Evolutionary conservation across 2,329 filamentous ascomycete genomes (phyloP).

Genomic region (Hymenoscyphus salicellus): DNA sequence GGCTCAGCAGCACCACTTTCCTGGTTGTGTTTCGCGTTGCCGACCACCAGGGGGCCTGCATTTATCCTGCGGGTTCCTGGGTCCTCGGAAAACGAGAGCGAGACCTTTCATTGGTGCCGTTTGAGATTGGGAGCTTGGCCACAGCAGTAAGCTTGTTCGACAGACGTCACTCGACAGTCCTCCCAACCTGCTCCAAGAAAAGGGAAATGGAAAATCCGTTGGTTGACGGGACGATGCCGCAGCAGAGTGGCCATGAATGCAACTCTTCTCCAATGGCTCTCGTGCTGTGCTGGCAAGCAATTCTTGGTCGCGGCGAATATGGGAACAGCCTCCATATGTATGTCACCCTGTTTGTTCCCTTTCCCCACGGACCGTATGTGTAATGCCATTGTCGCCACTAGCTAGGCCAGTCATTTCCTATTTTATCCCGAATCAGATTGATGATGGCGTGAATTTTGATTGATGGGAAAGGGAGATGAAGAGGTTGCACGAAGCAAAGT

Average conservation of each 20-base stretch:
- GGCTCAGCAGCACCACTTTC: neutral
- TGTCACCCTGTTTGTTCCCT: neutral
- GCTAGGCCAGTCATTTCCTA: neutral
- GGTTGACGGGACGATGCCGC: slow-evolving; percentile 5
- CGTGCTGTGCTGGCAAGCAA: neutral
- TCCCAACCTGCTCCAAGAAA: neutral
- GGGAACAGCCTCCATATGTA: neutral
- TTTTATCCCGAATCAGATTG: neutral
- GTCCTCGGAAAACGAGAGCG: neutral
- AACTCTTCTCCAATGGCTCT: neutral
- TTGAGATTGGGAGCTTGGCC: neutral
- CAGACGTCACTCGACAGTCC: slow-evolving; percentile 4
- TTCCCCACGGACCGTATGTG: neutral
- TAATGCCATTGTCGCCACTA: neutral
- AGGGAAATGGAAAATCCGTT: neutral
- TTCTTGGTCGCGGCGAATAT: neutral
- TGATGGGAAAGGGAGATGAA: slow-evolving; percentile 1
- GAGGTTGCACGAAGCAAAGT: neutral
- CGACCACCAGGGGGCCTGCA: neutral
- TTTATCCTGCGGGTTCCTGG: neutral
- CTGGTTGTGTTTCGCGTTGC: slow-evolving; percentile 8
- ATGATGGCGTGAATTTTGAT: neutral
- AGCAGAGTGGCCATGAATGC: neutral
- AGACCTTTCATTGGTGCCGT: neutral
- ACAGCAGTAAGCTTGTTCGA: neutral